Conservation (phyloP, 1,284 basidiomycete genomes). For the Pisolithus thermaeus region DNA sequence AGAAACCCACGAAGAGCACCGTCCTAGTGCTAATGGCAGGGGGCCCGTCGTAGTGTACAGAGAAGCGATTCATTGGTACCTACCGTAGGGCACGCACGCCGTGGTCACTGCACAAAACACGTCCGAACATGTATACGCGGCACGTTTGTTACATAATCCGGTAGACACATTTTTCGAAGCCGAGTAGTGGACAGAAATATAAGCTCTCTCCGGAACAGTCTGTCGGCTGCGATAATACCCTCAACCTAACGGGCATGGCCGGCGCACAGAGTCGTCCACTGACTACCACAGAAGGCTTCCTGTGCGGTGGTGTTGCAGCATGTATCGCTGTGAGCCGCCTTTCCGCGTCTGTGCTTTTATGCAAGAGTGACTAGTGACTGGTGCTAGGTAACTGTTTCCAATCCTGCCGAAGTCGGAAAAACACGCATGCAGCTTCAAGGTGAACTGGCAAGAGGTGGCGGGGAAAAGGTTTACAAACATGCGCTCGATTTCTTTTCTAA, state of each 20-base stretch:
- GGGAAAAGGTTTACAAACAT: constrained; percentile 80
- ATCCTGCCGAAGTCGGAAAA: constrained; percentile 89
- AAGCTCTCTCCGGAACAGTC: background rate
- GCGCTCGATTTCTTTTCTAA: constrained; percentile 85
- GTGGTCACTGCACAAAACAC: too few relatives aligned
- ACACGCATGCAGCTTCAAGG: constrained; percentile 93
- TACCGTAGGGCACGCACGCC: too few relatives aligned
- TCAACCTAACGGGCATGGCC: constrained; percentile 12
- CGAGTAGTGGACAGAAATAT: too few relatives aligned
- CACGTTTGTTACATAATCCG: background rate
- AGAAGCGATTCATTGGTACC: constrained; percentile 9
- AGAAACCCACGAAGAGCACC: constrained; percentile 47
- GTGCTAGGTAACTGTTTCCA: constrained; percentile 71
- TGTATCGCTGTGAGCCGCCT: constrained; percentile 63
- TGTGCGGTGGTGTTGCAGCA: constrained; percentile 84
- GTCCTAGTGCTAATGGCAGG: constrained; percentile 38
- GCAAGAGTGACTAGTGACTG: background rate
- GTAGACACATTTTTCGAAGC: too few relatives aligned
- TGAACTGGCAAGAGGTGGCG: constrained; percentile 76
- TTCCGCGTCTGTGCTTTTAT: background rate
- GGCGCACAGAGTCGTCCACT: constrained; percentile 31
- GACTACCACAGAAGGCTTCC: constrained; percentile 72
- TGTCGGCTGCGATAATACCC: background rate
- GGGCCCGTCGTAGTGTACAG: constrained; percentile 14
- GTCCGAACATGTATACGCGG: too few relatives aligned